Percentiles rank a stretch among this genome's conserved stretches.
Conservation (phyloP, 2,329 filamentous ascomycete species). For the Seiridium cupressi region DNA sequence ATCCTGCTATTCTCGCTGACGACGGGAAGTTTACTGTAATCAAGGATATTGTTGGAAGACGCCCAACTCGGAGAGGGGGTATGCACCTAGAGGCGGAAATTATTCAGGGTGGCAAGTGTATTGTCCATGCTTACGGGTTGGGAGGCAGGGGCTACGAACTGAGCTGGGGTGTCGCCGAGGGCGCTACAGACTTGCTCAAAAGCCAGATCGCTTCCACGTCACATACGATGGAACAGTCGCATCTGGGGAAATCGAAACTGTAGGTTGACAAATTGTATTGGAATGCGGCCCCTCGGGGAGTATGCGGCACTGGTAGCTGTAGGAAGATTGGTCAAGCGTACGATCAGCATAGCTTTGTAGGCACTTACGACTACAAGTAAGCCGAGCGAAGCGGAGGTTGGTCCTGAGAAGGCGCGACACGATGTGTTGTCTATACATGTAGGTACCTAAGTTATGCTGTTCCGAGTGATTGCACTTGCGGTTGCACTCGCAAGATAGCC, state of each 20-base stretch:
- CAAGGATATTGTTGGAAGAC: slow-evolving; percentile 42
- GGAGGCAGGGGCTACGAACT: slow-evolving; percentile 62
- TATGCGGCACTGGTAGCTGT: no score
- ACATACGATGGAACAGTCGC: neutral
- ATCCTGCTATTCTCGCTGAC: slow-evolving; percentile 23
- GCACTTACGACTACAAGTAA: no score
- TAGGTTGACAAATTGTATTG: neutral
- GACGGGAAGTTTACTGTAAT: slow-evolving; percentile 31
- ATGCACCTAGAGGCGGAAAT: slow-evolving; percentile 53
- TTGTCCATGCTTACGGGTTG: slow-evolving; percentile 58
- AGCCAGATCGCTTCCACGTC: slow-evolving; percentile 12
- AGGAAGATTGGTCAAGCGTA: no score
- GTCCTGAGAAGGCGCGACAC: no score
- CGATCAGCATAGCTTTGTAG: no score
- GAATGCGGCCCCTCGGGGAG: neutral
- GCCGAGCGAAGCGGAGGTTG: no score
- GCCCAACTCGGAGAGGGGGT: slow-evolving; percentile 43
- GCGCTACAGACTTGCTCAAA: slow-evolving; percentile 40
- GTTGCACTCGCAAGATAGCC: no score
- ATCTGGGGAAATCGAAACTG: neutral
- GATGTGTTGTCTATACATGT: no score
- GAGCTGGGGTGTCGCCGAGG: slow-evolving; percentile 57
- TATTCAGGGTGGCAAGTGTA: slow-evolving; percentile 19
- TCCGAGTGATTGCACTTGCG: no score
- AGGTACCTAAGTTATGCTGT: no score